Evolutionary conservation across 106 monocot species (phyloP).

Genomic region (Dioscorea zingiberensis): DNA sequence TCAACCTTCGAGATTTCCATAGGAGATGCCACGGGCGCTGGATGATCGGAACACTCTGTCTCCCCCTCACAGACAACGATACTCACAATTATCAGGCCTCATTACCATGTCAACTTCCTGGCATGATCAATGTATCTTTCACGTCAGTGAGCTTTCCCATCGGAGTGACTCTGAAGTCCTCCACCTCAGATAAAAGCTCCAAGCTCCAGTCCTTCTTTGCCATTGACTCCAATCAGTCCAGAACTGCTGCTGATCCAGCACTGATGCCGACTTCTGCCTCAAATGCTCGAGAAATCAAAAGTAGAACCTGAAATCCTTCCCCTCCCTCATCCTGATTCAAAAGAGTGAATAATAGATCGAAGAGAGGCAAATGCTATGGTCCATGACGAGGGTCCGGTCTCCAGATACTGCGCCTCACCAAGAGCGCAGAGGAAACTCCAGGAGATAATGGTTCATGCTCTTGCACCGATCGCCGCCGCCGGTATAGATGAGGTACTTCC

Average conservation of each 20-base stretch:
- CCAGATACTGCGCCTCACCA: constrained; percentile 77
- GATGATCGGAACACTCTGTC: constrained; percentile 66
- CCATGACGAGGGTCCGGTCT: constrained; percentile 91
- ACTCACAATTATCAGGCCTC: constrained; percentile 92
- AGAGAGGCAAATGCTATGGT: constrained; percentile 64
- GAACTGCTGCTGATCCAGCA: constrained; percentile 78
- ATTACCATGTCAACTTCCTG: constrained; percentile 73
- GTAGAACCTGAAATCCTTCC: constrained; percentile 91
- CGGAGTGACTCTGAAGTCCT: constrained; percentile 72
- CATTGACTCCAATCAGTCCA: constrained; percentile 75
- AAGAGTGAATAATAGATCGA: constrained; percentile 40
- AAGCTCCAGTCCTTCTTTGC: constrained; percentile 66
- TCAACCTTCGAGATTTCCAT: constrained; percentile 81
- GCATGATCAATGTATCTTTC: constrained; percentile 65
- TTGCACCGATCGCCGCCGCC: constrained; percentile 89
- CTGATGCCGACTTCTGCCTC: constrained; percentile 65
- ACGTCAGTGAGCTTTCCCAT: constrained; percentile 70
- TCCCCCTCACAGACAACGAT: constrained; percentile 90
- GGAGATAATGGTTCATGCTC: constrained; percentile 85
- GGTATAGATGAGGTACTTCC: constrained; percentile 60
- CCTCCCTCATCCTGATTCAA: constrained; percentile 63
- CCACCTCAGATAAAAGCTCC: constrained; percentile 52
- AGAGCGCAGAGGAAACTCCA: constrained; percentile 94
- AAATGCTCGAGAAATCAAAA: constrained; percentile 96
- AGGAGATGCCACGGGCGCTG: constrained; percentile 79